phyloP scores from a whole-genome alignment of 805 yeast species.

The Metschnikowia noctiluminum region DNA sequence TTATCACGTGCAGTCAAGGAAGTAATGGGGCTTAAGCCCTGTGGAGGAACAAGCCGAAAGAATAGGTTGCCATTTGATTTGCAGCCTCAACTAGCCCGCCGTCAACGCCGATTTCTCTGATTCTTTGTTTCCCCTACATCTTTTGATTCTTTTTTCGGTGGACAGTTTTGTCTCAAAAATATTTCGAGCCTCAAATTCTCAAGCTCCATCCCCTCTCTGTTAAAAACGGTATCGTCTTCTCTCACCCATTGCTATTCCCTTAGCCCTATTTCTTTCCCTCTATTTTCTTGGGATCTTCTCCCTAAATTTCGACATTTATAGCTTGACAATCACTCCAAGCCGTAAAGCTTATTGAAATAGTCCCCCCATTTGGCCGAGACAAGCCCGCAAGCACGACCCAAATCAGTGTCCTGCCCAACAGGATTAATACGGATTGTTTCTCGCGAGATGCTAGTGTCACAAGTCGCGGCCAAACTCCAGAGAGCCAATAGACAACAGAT shows the following conservation, averaged over 20 bases:
- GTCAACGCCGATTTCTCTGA: too few relatives aligned
- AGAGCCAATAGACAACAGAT: constrained; percentile 34
- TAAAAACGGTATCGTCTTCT: neutral
- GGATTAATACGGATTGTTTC: neutral
- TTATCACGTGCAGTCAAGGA: too few relatives aligned
- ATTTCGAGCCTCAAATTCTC: too few relatives aligned
- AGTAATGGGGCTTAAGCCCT: too few relatives aligned
- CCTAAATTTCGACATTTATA: neutral
- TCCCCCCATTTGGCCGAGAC: constrained; percentile 25
- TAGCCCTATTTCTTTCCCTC: neutral
- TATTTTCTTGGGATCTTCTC: too few relatives aligned
- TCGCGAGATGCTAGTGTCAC: neutral
- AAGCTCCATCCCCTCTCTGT: too few relatives aligned
- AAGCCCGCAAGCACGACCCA: constrained; percentile 16
- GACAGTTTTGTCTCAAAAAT: too few relatives aligned
- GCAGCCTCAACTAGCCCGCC: too few relatives aligned
- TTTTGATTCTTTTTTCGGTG: too few relatives aligned
- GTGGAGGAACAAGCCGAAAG: too few relatives aligned
- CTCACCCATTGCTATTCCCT: neutral
- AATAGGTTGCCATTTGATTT: too few relatives aligned
- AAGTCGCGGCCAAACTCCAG: constrained; percentile 29
- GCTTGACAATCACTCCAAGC: constrained; percentile 25
- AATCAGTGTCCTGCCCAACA: neutral
- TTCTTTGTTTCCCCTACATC: too few relatives aligned
- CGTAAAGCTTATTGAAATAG: constrained; percentile 31